These are phyloP conservation scores for Ogataea degrootiae DNA, from an alignment of 805 yeast genomes.

Conservation along the genomic window DNA sequence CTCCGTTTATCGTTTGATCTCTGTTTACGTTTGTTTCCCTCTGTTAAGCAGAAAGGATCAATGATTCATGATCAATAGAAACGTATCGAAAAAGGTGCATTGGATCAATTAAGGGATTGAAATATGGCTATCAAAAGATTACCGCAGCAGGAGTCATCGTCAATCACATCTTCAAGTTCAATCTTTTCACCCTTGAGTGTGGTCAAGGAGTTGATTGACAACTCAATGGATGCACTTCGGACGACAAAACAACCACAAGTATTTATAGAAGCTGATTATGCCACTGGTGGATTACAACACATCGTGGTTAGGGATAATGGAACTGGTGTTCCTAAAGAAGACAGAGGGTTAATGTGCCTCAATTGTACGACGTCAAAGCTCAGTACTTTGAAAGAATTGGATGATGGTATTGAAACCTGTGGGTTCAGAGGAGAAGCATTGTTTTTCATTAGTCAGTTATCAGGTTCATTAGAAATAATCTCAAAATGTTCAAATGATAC, in stretches of 20 bases:
- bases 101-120: neutral
- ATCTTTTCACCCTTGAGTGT: conserved; percentile 33
- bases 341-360: conserved; percentile 32
- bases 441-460: conserved; percentile 31
- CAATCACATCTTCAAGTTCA: conserved; percentile 27
- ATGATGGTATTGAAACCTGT: conserved; percentile 26
- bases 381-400: conserved; percentile 25
- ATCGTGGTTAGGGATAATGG: conserved; percentile 38
- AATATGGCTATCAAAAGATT: conserved; percentile 18
- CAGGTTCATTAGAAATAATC: conserved; percentile 27
- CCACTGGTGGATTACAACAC: conserved; percentile 32
- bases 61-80: neutral
- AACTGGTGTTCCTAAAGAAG: conserved; percentile 29
- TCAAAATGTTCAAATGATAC: conserved; percentile 29
- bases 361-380: conserved; percentile 42
- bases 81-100: neutral
- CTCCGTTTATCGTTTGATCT: too few relatives aligned
- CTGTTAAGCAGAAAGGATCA: neutral
- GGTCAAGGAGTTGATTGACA: conserved; percentile 38
- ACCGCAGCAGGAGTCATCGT: conserved; percentile 16
- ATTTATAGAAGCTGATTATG: conserved; percentile 33
- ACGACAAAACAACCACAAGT: conserved; percentile 18
- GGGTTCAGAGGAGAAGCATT: conserved; percentile 53
- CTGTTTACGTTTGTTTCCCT: neutral
- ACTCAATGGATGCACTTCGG: conserved; percentile 34